Conservation (phyloP, 495 filamentous ascomycete genomes). For the Aspergillus funiculosus region DNA sequence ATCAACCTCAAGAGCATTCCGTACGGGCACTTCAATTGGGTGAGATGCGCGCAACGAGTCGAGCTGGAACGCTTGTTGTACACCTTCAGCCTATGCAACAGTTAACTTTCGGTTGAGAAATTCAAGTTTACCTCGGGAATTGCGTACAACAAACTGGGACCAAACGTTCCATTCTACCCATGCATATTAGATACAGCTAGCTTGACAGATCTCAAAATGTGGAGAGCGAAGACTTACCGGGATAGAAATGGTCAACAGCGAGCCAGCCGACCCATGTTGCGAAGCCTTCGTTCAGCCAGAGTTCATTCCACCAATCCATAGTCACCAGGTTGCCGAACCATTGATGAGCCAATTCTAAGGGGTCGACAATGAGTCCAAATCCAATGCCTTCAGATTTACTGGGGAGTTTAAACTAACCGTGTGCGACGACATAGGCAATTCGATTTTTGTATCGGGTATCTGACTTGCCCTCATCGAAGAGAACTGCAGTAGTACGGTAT, state of each 20-base stretch:
- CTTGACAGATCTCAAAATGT: neutral
- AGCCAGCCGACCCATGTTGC: slow-evolving; percentile 98
- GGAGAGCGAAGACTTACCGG: slow-evolving; percentile 40
- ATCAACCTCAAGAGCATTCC: slow-evolving; percentile 85
- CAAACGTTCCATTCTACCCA: slow-evolving; percentile 80
- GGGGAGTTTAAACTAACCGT: slow-evolving; percentile 36
- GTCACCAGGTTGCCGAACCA: slow-evolving; percentile 96
- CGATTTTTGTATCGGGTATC: slow-evolving; percentile 83
- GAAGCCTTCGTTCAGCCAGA: slow-evolving; percentile 97
- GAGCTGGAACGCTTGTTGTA: slow-evolving; percentile 83
- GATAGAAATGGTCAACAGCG: slow-evolving; percentile 84
- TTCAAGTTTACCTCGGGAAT: slow-evolving; percentile 46
- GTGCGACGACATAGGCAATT: slow-evolving; percentile 90
- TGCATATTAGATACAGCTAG: slow-evolving; percentile 6
- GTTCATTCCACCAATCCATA: slow-evolving; percentile 82
- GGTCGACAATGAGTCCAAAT: slow-evolving; percentile 6
- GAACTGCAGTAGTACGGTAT: slow-evolving; percentile 85
- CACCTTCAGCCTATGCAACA: slow-evolving; percentile 64
- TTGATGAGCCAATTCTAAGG: slow-evolving; percentile 81
- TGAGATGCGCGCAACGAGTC: slow-evolving; percentile 87
- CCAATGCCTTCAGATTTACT: neutral
- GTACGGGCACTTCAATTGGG: slow-evolving; percentile 89
- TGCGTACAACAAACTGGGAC: slow-evolving; percentile 83
- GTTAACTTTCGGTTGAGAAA: slow-evolving; percentile 28
- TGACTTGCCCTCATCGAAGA: slow-evolving; percentile 87